phyloP scores from a whole-genome alignment of 202 grass and related monocot genomes.

The Brachypodium distachyon region DNA sequence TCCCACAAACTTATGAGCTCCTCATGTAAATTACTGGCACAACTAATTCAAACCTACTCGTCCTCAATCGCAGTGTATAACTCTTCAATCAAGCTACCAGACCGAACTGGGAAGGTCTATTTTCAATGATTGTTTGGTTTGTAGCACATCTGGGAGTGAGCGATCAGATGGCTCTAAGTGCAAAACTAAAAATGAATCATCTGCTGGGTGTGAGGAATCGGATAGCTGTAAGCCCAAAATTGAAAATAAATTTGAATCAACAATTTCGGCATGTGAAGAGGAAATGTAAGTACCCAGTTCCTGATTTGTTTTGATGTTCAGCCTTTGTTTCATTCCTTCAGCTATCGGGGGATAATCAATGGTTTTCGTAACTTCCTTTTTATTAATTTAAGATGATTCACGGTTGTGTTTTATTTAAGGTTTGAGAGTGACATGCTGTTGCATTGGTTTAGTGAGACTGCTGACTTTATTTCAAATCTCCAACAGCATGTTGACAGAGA shows the following conservation, averaged over 20 bases:
- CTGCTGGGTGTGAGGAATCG: conserved; percentile 8
- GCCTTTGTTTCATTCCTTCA: neutral
- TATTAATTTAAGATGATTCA: neutral
- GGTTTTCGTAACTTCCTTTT: neutral
- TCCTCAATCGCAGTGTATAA: conserved; percentile 17
- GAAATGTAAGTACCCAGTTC: conserved; percentile 28
- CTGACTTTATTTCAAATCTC: conserved; percentile 19
- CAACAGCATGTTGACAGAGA: neutral
- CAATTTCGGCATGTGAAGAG: conserved; percentile 24
- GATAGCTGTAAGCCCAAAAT: conserved; percentile 18
- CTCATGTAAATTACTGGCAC: neutral
- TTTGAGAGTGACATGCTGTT: conserved; percentile 43
- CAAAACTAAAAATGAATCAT: conserved; percentile 29
- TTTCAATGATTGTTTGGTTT: conserved; percentile 20
- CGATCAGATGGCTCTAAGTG: conserved; percentile 7
- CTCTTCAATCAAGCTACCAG: conserved; percentile 25
- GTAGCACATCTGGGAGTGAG: conserved; percentile 12
- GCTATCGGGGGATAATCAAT: neutral
- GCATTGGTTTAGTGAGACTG: conserved; percentile 13
- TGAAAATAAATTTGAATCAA: conserved; percentile 28
- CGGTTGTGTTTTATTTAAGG: neutral
- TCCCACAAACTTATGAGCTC: neutral
- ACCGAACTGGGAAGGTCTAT: conserved; percentile 23
- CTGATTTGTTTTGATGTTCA: neutral
- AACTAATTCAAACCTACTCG: conserved; percentile 7